Conservation (phyloP, 768 basidiomycete genomes). For the Crepidotus variabilis region DNA sequence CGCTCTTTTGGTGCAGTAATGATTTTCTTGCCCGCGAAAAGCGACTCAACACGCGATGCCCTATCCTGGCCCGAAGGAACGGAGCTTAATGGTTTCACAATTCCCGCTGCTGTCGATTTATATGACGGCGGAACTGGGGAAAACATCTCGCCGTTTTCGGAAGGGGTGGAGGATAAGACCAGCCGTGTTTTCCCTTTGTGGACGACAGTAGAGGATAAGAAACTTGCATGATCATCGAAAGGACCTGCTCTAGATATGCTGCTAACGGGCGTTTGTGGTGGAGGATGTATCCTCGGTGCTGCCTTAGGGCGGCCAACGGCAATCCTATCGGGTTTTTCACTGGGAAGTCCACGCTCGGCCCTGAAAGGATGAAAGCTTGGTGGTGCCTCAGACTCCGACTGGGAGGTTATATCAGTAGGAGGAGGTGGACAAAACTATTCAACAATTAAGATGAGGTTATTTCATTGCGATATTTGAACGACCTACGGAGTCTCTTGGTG, state of each 20-base stretch:
- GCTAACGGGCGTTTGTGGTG: not conserved
- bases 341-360: not conserved
- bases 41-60: not conserved
- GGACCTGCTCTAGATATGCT: not conserved
- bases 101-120: slow-evolving; percentile 15
- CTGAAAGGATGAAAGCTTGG: not conserved
- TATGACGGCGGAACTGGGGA: slow-evolving; percentile 21
- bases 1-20: slow-evolving; percentile 5
- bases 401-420: slow-evolving; percentile 12
- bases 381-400: slow-evolving; percentile 6
- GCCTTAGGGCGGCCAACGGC: not conserved
- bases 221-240: slow-evolving; percentile 4
- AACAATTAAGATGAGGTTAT: not conserved
- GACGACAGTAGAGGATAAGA: slow-evolving; percentile 7
- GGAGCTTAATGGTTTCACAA: slow-evolving; percentile 1
- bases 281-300: not conserved
- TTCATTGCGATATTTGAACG: not conserved
- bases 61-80: not conserved
- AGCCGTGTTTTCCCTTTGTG: not conserved
- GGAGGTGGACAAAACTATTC: not conserved
- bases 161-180: slow-evolving; percentile 9
- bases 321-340: not conserved
- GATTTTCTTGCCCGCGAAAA: slow-evolving; percentile 6
- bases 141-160: slow-evolving; percentile 14
- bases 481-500: slow-evolving; percentile 40